Evolutionary conservation across 345 rosid genomes (phyloP), one percentile per base, ranked within the genome.

Genomic region (Pistacia vera): DNA sequence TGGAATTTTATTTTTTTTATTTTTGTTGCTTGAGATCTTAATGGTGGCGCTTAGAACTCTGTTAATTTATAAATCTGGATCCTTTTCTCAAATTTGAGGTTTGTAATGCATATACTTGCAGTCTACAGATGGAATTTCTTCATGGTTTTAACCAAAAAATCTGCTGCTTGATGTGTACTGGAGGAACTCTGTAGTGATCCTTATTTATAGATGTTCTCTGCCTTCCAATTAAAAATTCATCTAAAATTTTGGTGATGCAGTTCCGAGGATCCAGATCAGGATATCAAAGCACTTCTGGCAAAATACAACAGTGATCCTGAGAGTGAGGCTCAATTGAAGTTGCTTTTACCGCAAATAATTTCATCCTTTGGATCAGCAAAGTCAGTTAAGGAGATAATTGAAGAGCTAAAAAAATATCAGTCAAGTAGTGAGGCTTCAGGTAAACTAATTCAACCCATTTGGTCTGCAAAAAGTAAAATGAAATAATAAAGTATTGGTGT

Each of bases 331-430:
- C 83, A 73, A 65, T 80, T 95, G 76, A 87, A 92, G 78, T 59
- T 60, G 69, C 88, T 91, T 80, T 83, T 92, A 78, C 98, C 98
- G 72, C 90, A 84, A 70, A 93, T 95, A 64, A 71, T 83, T 57
- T 80, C 96, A 73, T 83, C 93, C 63, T 95, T 95, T 69, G 73
- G 89, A 73, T 77, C 83, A 65, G 86, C 74, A 72, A 93, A 85
- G 68, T 82, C 94, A 10, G 90, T 92, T 14, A 88, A 79, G 75
- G 94, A 93, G 80, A 92, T 73, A 58, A 86, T 86, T 49, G 85
- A 90, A 81, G 92, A 87, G 88, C 88, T 95, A 70, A 90, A 89
- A 76, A 85, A 63, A 70, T 81, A 84, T 84, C 94, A 86, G 80
- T 83, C 79, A 77, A 89, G 90, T 83, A 70, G 85, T 4, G 96